Base-by-base conservation (phyloP, 2,329 filamentous ascomycete species). In the Colletotrichum endophyticum region DNA sequence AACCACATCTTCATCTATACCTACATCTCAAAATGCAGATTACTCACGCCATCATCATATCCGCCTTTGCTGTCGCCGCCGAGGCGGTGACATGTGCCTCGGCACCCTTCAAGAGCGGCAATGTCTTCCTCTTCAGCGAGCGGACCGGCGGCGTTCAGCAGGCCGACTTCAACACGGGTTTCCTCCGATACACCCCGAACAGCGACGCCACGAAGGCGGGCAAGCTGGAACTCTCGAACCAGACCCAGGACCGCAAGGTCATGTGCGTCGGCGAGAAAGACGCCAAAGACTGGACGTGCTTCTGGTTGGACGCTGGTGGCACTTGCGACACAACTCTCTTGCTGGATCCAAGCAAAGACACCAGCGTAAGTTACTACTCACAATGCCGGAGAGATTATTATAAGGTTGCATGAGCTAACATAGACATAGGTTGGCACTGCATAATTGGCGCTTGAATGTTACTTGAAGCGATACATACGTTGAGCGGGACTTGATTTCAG, bases 381-480 rank as follows among this genome's bases (percentile, higher is more conserved):
- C 39, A 44, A 0, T 11, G 16, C 3, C 2, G 1, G 9, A 11
- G 39, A 11, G 2, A n/a, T 11, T 44, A 8, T 11, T n/a, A 8
- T 53, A 1, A 53, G 19, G 6, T 13, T 13, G n/a, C 44, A 22
- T 11, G 16, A 1, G 16, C 44, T 53, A 13, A 53, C n/a, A 53
- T 53, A 4, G 8, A 22, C 16, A 22, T 6, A 53, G 44, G 44
- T 53, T 22, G 44, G 11, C 44, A 53, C 44, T 53, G 44, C n/a
- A 22, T 53, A 6, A 53, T 53, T 53, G n/a, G 44, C 13, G 44
- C 44, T 53, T 53, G 2, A 22, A 13, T 53, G 6, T 22, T 13
- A 13, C 6, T 53, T 6, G 44, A 53, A 22, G 44, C 44, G 44
- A 53, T 22, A n/a, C 19, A 44, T 19, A 22, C 6, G 11, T 49